Evolutionary conservation across 331 rosid species (phyloP), one percentile per base, ranked within the genome.

Genomic region (Pyrus hybrid): DNA sequence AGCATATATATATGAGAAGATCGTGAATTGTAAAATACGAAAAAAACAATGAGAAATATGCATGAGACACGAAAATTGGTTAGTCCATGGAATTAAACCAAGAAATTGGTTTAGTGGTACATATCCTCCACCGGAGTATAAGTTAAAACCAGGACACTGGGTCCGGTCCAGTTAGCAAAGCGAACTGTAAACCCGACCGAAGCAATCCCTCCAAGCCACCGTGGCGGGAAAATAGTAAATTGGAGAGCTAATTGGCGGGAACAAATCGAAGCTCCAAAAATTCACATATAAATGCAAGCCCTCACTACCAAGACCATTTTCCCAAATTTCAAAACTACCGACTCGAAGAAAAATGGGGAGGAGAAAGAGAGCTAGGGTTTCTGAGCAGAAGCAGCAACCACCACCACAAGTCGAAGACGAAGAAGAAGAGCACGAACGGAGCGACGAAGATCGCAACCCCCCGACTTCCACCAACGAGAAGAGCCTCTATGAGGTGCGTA

Each of bases 341-440:
- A 12, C 8, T 75, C 47, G 45, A 18, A 41, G 47, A 41, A 11
- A 60, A 63, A 92, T 92, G 97, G 90, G 72, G 76, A 86, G 71
- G 88, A 75, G 83, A 76, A 87, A 83, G 88, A 88, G 78, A 78
- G 56, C 83, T 88, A 87, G 92, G 89, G 88, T 82, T 90, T 79
- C 92, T 8, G 85, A 81, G 30, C 66, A 57, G 17, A 88, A 81
- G 13, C 86, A 76, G 75, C 72, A 17, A 53, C 22, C 58, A 17
- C 47, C 49, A 62, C 68, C 60, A 14, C 73, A 80, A 21, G 51
- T 64, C 7, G 83, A 75, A 22, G 76, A 70, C n/a, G 79, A 58
- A 4, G 57, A 61, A 5, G 62, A 79, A 4, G 61, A 76, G 3
- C 76, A 58, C 13, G 79, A 79, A 18, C 77, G 11, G 10, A 60